Conservation (phyloP, 495 filamentous ascomycete genomes). For the Xanthoparmelia taractica region DNA sequence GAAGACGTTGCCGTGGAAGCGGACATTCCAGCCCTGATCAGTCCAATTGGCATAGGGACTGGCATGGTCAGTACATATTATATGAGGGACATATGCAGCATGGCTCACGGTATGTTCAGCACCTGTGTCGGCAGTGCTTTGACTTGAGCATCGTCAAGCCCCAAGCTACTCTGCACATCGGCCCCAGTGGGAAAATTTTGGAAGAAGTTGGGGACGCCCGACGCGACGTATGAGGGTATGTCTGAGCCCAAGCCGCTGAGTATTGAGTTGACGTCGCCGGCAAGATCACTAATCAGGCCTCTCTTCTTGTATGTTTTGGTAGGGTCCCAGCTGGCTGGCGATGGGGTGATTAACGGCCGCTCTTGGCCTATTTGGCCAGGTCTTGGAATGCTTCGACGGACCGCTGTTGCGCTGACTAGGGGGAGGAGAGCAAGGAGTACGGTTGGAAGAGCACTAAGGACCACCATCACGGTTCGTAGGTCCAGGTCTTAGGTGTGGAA, state of each 20-base stretch:
- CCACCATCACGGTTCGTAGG: not conserved
- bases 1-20: conserved; percentile 72
- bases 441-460: conserved; percentile 5
- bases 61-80: conserved; percentile 4
- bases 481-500: not conserved
- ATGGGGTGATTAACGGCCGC: conserved; percentile 45
- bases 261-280: conserved; percentile 37
- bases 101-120: conserved; percentile 55
- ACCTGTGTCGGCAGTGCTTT: conserved; percentile 58
- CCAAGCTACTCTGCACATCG: conserved; percentile 50
- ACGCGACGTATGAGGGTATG: conserved; percentile 54
- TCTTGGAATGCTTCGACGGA: conserved; percentile 18
- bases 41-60: conserved; percentile 78
- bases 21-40: conserved; percentile 63
- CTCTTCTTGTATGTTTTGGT: conserved; percentile 35
- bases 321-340: conserved; percentile 33
- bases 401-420: conserved; percentile 8
- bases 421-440: conserved; percentile 16
- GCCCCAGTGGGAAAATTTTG: conserved; percentile 57
- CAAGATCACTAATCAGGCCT: conserved; percentile 42
- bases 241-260: conserved; percentile 39
- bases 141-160: conserved; percentile 49
- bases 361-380: conserved; percentile 25
- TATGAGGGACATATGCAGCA: not conserved
- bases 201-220: conserved; percentile 59